Base-by-base conservation (phyloP, 305 asterid species). In the Andrographis paniculata region DNA sequence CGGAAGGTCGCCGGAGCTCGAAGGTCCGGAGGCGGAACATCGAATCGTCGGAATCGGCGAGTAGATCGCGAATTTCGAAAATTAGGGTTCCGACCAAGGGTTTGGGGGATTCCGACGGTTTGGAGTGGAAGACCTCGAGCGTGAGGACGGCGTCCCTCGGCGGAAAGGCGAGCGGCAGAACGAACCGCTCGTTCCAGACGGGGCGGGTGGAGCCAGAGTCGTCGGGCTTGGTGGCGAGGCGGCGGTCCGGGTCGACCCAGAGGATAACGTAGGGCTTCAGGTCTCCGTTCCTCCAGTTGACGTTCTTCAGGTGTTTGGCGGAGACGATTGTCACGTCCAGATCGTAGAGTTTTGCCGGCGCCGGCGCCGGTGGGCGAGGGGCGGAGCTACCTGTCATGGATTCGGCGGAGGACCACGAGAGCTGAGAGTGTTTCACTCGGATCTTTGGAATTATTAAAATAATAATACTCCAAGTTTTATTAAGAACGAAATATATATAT, bases 251-350 rank as follows among this genome's bases (percentile, higher is more conserved):
- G 61, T 87, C 84, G 65, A 82, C 71, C 93, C 94, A 86, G 27
- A 86, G 72, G 60, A 82, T 77, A 62, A 65, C 79, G 71, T 86
- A 86, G 36, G 96, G 89, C 48, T 78, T 80, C 55, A 87, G 93
- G 17, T 80, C 84, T 47, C 94, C 96, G 57, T 65, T 73, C 51
- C 70, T 76, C 96, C 96, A 87, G 61, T 80, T 87, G 6, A 87
- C 94, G 73, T 87, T 87, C 75, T 87, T 83, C 24, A 87, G 72
- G 68, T 87, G 85, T 56, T 83, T 87, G 1, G 91, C 96, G 55
- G 88, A 80, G 73, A 87, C 73, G 71, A 87, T 53, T 3, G 85
- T 76, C 14, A 78, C 63, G 7, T 80, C 96, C 14, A 78, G 75
- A 55, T 82, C 93, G 74, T 64, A 68, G 55, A 59, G 63, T 17